phyloP scores from a whole-genome alignment of 257 asterid species.

The Solanum etuberosum region DNA sequence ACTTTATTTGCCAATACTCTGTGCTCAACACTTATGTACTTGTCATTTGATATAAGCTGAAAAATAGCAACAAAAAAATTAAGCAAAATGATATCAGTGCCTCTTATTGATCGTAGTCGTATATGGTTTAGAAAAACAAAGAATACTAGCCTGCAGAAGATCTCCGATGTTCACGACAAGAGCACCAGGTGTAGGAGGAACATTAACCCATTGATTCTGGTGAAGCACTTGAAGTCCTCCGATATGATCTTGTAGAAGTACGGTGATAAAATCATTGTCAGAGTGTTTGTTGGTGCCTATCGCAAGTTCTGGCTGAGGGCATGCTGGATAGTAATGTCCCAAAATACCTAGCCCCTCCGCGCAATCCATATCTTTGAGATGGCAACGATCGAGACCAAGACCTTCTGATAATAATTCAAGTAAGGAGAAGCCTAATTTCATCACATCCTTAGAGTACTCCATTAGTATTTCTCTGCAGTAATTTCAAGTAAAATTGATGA shows the following conservation, averaged over 20 bases:
- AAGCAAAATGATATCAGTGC: neutral
- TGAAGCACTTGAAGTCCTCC: conserved; percentile 50
- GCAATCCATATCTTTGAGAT: conserved; percentile 37
- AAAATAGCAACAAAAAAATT: neutral
- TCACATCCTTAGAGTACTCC: conserved; percentile 36
- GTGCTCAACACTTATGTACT: conserved; percentile 41
- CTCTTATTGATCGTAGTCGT: neutral
- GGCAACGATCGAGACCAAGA: conserved; percentile 35
- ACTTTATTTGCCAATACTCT: conserved; percentile 37
- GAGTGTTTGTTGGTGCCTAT: conserved; percentile 47
- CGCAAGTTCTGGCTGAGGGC: conserved; percentile 59
- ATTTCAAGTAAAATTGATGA: neutral
- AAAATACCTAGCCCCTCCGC: conserved; percentile 28
- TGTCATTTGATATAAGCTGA: conserved; percentile 60
- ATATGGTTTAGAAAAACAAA: neutral
- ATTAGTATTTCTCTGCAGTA: conserved; percentile 40
- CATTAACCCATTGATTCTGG: conserved; percentile 40
- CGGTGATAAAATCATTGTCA: conserved; percentile 44
- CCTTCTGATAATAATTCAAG: conserved; percentile 47
- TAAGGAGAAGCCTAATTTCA: conserved; percentile 29
- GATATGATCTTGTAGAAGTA: conserved; percentile 49
- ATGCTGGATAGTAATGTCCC: conserved; percentile 57
- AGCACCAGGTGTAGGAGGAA: conserved; percentile 40
- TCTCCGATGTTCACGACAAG: conserved; percentile 56
- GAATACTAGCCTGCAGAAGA: conserved; percentile 42